Evolutionary conservation across 495 filamentous ascomycete genomes (phyloP).

Genomic region (Aspergillus sclerotioniger): DNA sequence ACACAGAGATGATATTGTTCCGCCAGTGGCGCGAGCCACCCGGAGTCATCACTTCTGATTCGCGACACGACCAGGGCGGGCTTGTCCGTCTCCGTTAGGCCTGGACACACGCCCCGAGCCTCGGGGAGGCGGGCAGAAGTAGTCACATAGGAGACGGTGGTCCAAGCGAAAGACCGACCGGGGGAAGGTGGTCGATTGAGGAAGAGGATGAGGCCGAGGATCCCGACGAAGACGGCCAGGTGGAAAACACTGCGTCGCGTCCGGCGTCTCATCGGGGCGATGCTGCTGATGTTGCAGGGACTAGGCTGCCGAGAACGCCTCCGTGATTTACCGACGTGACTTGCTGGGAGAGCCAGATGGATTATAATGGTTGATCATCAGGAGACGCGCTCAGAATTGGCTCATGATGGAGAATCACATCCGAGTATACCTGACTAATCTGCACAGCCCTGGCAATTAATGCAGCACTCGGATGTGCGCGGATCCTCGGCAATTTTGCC

Average conservation of each 20-base stretch:
- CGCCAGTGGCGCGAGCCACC: slow-evolving; percentile 35
- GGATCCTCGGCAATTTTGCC: no score
- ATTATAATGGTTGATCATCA: no score
- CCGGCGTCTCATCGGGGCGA: slow-evolving; percentile 11
- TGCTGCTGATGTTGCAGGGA: neutral
- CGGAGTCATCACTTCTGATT: slow-evolving; percentile 32
- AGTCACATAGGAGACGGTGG: slow-evolving; percentile 36
- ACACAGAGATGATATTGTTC: slow-evolving; percentile 41
- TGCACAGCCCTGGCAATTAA: no score
- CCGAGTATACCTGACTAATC: no score
- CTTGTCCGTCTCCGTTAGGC: slow-evolving; percentile 30
- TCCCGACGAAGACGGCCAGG: slow-evolving; percentile 27
- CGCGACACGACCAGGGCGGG: slow-evolving; percentile 40
- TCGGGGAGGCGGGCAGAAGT: slow-evolving; percentile 25
- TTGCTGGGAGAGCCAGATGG: no score
- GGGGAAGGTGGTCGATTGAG: slow-evolving; percentile 31
- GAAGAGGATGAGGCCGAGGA: slow-evolving; percentile 33
- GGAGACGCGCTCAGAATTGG: no score
- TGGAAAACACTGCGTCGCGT: slow-evolving; percentile 27
- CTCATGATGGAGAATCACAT: no score
- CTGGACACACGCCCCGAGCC: slow-evolving; percentile 33
- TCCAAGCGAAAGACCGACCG: slow-evolving; percentile 35
- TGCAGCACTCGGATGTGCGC: no score
- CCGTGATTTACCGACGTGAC: no score
- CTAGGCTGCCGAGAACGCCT: no score